A percentile compares a stretch with the other conserved stretches of the same genome.
These are phyloP conservation scores for Psilocybe tampanensis DNA, from an alignment of 768 basidiomycete species.

Conservation along the genomic window DNA sequence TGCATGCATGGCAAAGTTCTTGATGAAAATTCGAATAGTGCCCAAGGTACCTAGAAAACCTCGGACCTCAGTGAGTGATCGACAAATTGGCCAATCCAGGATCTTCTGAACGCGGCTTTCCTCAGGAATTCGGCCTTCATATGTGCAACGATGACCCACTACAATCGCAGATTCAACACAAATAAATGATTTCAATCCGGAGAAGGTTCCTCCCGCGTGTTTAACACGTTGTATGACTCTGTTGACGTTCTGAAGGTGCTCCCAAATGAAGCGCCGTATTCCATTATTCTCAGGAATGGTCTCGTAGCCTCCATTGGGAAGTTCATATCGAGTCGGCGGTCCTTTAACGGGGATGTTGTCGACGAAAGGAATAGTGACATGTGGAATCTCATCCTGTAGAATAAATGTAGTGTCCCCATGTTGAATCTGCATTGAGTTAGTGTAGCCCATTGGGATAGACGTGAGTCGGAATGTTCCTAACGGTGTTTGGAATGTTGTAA, in stretches of 20 bases:
- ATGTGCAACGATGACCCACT: constrained; percentile 33
- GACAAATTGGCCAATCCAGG: constrained; percentile 27
- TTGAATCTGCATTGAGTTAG: constrained; percentile 32
- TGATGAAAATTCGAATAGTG: constrained; percentile 29
- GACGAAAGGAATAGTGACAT: constrained; percentile 14
- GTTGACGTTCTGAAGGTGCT: constrained; percentile 35
- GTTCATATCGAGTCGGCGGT: constrained; percentile 28
- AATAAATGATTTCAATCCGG: constrained; percentile 27
- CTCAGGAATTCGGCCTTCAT: constrained; percentile 31
- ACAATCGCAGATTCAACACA: constrained; percentile 4
- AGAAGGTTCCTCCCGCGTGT: constrained; percentile 34
- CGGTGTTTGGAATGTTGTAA: constrained; percentile 32
- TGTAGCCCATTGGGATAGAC: constrained; percentile 31
- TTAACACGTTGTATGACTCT: constrained; percentile 33
- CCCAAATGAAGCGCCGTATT: constrained; percentile 35
- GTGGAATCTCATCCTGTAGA: constrained; percentile 30
- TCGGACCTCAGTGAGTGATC: constrained; percentile 17
- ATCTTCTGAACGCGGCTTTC: constrained; percentile 25
- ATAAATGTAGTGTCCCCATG: constrained; percentile 33
- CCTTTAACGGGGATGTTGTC: constrained; percentile 17
- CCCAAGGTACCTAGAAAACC: constrained; percentile 32
- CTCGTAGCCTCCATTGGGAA: constrained; percentile 15
- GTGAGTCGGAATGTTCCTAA: constrained; percentile 22
- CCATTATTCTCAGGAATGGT: constrained; percentile 22
- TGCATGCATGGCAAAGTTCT: constrained; percentile 20